Percentiles rank a stretch among this genome's conserved stretches.
phyloP scores from a whole-genome alignment of 768 basidiomycete species.

The Heimioporus sp. region DNA sequence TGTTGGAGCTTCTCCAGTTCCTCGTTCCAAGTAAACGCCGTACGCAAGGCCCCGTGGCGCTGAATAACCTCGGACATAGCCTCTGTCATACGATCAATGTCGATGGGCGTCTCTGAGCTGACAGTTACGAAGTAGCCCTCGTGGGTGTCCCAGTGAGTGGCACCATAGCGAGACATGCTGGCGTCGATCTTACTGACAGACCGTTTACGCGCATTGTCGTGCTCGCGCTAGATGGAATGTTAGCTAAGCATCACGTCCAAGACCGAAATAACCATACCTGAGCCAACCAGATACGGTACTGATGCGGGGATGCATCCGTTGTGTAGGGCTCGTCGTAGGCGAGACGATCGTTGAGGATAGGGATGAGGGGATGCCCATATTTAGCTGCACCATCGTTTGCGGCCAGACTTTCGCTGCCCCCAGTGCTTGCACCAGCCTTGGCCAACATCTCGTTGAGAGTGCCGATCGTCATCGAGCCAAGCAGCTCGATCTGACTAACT shows the following conservation, averaged over 20 bases:
- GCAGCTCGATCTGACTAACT: slow-evolving; percentile 23
- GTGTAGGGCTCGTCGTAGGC: slow-evolving; percentile 33
- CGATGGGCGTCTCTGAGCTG: slow-evolving; percentile 23
- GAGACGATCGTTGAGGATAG: slow-evolving; percentile 29
- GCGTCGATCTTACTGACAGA: slow-evolving; percentile 27
- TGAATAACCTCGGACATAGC: slow-evolving; percentile 26
- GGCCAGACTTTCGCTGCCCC: not conserved
- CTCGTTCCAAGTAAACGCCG: slow-evolving; percentile 30
- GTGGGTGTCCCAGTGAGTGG: slow-evolving; percentile 33
- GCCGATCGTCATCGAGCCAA: slow-evolving; percentile 24
- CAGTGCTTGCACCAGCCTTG: slow-evolving; percentile 13
- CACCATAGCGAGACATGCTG: slow-evolving; percentile 32
- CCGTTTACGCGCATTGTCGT: slow-evolving; percentile 29
- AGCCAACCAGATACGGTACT: slow-evolving; percentile 32
- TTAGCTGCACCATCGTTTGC: slow-evolving; percentile 25
- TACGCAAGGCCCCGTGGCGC: slow-evolving; percentile 30
- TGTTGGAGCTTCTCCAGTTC: slow-evolving; percentile 28
- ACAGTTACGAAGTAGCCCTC: slow-evolving; percentile 23
- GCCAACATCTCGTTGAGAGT: slow-evolving; percentile 25
- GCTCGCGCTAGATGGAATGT: slow-evolving; percentile 18
- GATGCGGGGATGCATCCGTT: slow-evolving; percentile 25
- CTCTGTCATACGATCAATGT: slow-evolving; percentile 25
- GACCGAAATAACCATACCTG: slow-evolving; percentile 17
- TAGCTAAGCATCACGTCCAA: not conserved
- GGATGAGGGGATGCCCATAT: slow-evolving; percentile 28